Evolutionary conservation across 164 flowering plant species (phyloP), one percentile per base, ranked within the genome.

Genomic region (Nymphaea thermarum): DNA sequence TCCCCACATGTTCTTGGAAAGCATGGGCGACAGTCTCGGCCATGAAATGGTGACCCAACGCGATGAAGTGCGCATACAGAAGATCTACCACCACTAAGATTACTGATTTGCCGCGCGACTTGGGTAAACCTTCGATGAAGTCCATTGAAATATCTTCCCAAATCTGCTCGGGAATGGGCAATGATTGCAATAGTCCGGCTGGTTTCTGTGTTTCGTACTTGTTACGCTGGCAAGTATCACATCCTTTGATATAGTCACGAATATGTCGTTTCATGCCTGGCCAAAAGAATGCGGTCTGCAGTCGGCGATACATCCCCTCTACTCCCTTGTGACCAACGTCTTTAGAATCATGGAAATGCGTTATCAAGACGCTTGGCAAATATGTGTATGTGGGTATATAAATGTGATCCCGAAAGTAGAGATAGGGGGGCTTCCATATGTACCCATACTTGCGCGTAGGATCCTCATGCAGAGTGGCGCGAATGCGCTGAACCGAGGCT

Each of bases 91-190:
- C 60, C 14, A 66, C 68, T 5, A 66, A 66, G 15, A 66, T 66
- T 3, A 51, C 43, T 17, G 60, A 45, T 47, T 47, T 66, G 6
- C 59, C 68, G 41, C 51, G 3, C 0, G 68, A 45, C 5, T 16
- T 17, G 10, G 68, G 59, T n/a, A 45, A 60, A 3, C 68, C 61
- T 45, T 66, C 68, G 15, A 66, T 17, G n/a, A 66, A 66, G 18
- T 66, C 68, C 68, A 44, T 66, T 3, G 68, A 66, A 16, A 66
- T 45, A 17, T 66, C 60, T 17, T 57, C 36, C 68, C 60, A 66
- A 11, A 47, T 14, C 18, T 66, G 68, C 4, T 4, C n/a, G 11
- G 59, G 10, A 17, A 66, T 66, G 8, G 68, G 60, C 2, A 66
- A 42, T 4, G 68, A 5, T 10, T 66, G 59, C 5, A 45, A 17